Conservation (phyloP, 306 rosid genomes). For the Cicer arietinum region DNA sequence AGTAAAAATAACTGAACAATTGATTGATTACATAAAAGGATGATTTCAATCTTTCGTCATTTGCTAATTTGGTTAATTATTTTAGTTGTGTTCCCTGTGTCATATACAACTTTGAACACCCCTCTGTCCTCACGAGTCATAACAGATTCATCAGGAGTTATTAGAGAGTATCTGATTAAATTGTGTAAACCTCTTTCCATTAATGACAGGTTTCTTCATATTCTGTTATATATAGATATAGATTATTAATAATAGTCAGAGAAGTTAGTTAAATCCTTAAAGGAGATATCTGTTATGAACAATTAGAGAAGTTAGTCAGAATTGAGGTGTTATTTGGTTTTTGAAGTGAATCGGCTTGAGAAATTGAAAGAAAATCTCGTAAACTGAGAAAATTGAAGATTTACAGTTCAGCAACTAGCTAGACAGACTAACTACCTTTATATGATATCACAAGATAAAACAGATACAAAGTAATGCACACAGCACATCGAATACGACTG, state of each 20-base stretch:
- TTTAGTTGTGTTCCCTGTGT: conserved; percentile 10
- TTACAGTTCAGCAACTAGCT: not conserved
- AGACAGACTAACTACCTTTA: not conserved
- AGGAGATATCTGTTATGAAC: not conserved
- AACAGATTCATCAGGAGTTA: conserved; percentile 31
- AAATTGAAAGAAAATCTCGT: not conserved
- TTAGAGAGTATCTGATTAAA: conserved; percentile 34
- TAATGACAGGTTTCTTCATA: conserved; percentile 25
- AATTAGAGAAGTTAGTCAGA: conserved; percentile 6
- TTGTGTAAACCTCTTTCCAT: conserved; percentile 18
- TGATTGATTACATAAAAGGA: conserved; percentile 8
- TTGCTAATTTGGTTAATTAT: conserved; percentile 4
- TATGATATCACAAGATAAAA: not conserved
- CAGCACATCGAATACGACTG: not conserved
- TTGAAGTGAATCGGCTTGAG: not conserved
- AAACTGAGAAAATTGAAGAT: not conserved
- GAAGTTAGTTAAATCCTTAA: not conserved
- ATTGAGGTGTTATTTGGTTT: not conserved
- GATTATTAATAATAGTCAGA: not conserved
- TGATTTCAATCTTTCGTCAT: conserved; percentile 5
- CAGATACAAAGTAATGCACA: not conserved
- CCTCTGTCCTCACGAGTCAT: conserved; percentile 2
- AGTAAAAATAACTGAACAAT: conserved; percentile 9
- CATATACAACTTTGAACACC: conserved; percentile 12
- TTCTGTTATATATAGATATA: conserved; percentile 19